Evolutionary conservation across 1,284 basidiomycete species (phyloP).

Genomic region (Porodaedalea pini): DNA sequence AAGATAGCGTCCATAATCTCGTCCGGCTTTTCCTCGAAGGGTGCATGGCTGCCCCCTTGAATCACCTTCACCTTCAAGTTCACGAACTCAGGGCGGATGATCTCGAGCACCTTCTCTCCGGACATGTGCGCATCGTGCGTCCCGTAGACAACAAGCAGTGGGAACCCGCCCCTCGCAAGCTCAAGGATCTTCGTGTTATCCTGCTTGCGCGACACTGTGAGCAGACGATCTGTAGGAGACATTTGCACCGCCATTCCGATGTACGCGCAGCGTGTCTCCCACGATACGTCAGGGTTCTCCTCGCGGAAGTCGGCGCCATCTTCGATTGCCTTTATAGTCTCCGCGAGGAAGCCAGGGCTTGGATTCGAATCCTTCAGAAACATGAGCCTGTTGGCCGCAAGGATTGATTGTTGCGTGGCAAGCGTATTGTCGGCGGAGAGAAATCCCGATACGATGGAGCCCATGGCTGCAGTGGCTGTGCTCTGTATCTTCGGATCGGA

Average conservation of each 20-base stretch:
- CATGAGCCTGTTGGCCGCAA: conserved; percentile 20
- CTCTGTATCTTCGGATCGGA: conserved; percentile 29
- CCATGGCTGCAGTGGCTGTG: conserved; percentile 2
- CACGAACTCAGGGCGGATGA: conserved; percentile 17
- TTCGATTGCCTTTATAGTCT: conserved; percentile 18
- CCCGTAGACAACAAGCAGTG: conserved; percentile 35
- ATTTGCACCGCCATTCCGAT: conserved; percentile 32
- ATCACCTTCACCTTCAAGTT: conserved; percentile 8
- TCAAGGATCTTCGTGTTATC: conserved; percentile 31
- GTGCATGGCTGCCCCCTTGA: conserved; percentile 7
- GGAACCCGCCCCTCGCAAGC: conserved; percentile 30
- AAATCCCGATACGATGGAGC: not conserved
- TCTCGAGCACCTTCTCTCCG: conserved; percentile 28
- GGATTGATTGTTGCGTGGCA: conserved; percentile 25
- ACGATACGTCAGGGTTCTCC: conserved; percentile 26
- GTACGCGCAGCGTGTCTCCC: conserved; percentile 31
- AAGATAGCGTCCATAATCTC: conserved; percentile 8
- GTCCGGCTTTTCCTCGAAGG: conserved; percentile 1
- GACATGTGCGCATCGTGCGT: conserved; percentile 31
- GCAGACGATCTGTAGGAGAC: conserved; percentile 30
- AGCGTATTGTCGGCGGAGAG: conserved; percentile 21
- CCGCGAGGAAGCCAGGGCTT: conserved; percentile 22
- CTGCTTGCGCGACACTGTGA: conserved; percentile 32
- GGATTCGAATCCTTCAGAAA: conserved; percentile 23
- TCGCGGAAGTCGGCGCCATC: conserved; percentile 19